phyloP scores from a whole-genome alignment of 2,329 filamentous ascomycete species.

The Colletotrichum lindemuthianum region DNA sequence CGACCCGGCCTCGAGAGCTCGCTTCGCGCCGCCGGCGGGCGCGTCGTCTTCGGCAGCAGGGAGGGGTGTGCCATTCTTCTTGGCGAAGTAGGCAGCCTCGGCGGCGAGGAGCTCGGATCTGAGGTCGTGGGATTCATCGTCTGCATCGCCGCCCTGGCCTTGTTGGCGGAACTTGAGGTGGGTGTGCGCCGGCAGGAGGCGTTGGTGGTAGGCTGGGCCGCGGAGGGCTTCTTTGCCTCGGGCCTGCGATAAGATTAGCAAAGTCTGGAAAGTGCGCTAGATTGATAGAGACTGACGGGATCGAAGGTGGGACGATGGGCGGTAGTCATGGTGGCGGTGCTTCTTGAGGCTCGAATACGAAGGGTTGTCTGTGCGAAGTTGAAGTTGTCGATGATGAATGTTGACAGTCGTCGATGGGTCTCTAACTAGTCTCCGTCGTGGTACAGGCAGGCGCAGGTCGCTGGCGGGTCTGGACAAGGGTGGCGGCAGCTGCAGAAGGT shows the following conservation, averaged over 20 bases:
- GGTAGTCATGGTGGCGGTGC: constrained; percentile 64
- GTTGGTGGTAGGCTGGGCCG: constrained; percentile 94
- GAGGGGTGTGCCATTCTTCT: constrained; percentile 74
- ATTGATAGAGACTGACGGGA: constrained; percentile 68
- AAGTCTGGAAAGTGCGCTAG: neutral
- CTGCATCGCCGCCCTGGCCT: constrained; percentile 88
- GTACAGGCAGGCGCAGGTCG: constrained; percentile 19
- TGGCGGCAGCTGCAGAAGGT: constrained; percentile 24
- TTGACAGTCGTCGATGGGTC: constrained; percentile 6
- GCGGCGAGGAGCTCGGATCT: constrained; percentile 89
- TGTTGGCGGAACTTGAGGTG: constrained; percentile 87
- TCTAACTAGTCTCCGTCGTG: neutral
- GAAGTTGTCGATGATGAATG: constrained; percentile 9
- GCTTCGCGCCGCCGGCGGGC: constrained; percentile 63
- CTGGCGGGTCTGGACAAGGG: neutral
- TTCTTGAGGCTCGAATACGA: neutral
- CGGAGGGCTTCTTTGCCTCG: constrained; percentile 94
- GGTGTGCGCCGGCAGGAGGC: constrained; percentile 92
- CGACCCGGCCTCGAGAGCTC: constrained; percentile 66
- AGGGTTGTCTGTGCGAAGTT: neutral
- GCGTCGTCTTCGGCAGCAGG: constrained; percentile 51
- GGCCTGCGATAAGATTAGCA: constrained; percentile 64
- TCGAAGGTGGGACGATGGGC: constrained; percentile 93
- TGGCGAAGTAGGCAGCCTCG: constrained; percentile 87
- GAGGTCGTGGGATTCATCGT: constrained; percentile 77